Conservation (phyloP, 1,284 basidiomycete genomes). For the Mycena sp. region DNA sequence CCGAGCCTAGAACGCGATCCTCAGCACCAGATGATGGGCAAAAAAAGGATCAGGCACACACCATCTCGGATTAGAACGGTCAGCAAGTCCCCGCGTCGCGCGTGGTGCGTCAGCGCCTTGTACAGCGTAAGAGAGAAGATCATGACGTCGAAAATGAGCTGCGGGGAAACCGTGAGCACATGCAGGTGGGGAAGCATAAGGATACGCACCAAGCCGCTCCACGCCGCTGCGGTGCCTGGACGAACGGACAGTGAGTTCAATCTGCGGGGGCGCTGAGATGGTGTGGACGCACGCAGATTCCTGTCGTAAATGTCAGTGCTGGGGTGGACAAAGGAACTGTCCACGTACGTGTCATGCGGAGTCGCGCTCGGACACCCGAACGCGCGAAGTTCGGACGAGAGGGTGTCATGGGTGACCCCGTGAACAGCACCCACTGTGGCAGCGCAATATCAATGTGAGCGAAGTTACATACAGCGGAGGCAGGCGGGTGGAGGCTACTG, state of each 20-base stretch:
- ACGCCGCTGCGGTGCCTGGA: conserved; percentile 21
- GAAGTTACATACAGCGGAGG: not conserved
- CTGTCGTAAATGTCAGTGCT: not conserved
- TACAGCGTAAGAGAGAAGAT: conserved; percentile 26
- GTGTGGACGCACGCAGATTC: conserved; percentile 8
- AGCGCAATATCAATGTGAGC: not conserved
- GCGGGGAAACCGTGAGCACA: not conserved
- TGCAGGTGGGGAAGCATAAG: not conserved
- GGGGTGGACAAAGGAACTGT: not conserved
- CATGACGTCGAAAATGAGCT: conserved; percentile 29
- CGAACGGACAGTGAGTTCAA: not conserved
- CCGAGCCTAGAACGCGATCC: not conserved
- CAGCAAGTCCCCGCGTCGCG: conserved; percentile 12
- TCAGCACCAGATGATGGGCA: not conserved
- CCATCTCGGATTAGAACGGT: conserved; percentile 21
- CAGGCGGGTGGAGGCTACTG: conserved; percentile 15
- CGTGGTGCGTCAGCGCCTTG: conserved; percentile 11
- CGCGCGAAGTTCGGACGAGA: not conserved
- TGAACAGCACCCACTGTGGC: conserved; percentile 32
- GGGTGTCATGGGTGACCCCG: not conserved
- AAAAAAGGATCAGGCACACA: conserved; percentile 2
- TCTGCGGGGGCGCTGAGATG: not conserved
- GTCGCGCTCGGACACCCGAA: conserved; percentile 7
- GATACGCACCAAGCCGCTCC: conserved; percentile 20
- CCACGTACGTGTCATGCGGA: not conserved